A percentile compares a stretch with the other conserved stretches of the same genome.
Evolutionary conservation across 2,329 filamentous ascomycete genomes (phyloP).

Genomic region (Tolypocladium endophyticum): DNA sequence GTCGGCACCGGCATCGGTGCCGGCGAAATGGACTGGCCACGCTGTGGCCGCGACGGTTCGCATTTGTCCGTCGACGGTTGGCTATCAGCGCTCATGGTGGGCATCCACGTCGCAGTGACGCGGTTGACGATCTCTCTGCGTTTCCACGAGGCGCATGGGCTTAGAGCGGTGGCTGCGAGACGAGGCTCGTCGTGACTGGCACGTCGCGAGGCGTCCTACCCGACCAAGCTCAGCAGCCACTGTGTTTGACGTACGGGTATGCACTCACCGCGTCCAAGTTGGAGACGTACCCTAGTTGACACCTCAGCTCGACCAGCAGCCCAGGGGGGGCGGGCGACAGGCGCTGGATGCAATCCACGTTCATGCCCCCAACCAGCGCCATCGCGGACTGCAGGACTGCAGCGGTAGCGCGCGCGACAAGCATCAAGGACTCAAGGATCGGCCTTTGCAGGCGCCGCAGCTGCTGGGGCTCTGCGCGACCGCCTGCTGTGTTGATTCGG

Average conservation of each 20-base stretch:
- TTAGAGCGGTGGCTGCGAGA: neutral
- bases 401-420: neutral
- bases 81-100: neutral
- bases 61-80: neutral
- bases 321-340: neutral
- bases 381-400: neutral
- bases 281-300: neutral
- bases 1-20: neutral
- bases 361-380: neutral
- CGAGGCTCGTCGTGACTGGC: neutral
- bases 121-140: neutral
- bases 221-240: neutral
- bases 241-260: neutral
- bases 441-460: neutral
- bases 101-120: neutral
- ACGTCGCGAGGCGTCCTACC: neutral
- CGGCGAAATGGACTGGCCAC: neutral
- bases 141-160: neutral
- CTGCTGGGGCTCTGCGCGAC: neutral
- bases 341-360: neutral
- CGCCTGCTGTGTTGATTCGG: neutral
- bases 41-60: neutral
- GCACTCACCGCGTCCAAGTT: neutral
- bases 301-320: neutral
- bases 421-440: too few species aligned